Conservation (phyloP, 768 basidiomycete species). For the Tubosaeta sp. region DNA sequence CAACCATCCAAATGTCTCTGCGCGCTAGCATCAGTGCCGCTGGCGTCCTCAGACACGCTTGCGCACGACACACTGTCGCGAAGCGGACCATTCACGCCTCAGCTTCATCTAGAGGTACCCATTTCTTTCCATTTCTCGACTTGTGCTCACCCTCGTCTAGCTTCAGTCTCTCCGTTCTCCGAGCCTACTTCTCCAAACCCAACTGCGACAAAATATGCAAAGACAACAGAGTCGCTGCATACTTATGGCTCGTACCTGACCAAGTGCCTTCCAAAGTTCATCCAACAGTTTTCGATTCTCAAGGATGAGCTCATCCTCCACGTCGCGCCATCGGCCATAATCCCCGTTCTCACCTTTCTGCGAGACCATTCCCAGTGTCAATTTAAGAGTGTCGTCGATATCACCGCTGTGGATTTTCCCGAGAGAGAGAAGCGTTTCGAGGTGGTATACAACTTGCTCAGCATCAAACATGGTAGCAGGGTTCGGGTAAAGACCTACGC, state of each 20-base stretch:
- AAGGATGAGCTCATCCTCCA: conserved; percentile 95
- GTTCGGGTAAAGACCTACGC: conserved; percentile 98
- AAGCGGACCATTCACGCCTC: conserved; percentile 48
- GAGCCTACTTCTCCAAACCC: conserved; percentile 91
- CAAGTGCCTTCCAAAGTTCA: conserved; percentile 92
- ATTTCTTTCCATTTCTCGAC: neutral
- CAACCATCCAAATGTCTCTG: conserved; percentile 36
- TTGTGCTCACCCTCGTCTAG: conserved; percentile 31
- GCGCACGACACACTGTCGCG: conserved; percentile 31
- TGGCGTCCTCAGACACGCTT: conserved; percentile 39
- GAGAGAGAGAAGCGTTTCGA: conserved; percentile 92
- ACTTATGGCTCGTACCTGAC: conserved; percentile 90
- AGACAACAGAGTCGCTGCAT: conserved; percentile 76
- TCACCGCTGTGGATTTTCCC: conserved; percentile 94
- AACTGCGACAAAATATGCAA: conserved; percentile 63
- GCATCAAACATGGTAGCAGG: conserved; percentile 70
- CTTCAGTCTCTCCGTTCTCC: conserved; percentile 74
- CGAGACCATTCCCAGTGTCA: conserved; percentile 95
- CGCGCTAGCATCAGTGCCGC: conserved; percentile 43
- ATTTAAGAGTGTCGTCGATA: conserved; percentile 89
- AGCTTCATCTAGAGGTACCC: conserved; percentile 44
- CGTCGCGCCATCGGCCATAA: conserved; percentile 71
- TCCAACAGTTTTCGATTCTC: conserved; percentile 96
- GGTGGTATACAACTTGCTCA: conserved; percentile 93
- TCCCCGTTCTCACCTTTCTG: conserved; percentile 86